A percentile compares a stretch with the other conserved stretches of the same genome.
Evolutionary conservation across 2,329 filamentous ascomycete genomes (phyloP).

Genomic region (Sarocladium kiliense): DNA sequence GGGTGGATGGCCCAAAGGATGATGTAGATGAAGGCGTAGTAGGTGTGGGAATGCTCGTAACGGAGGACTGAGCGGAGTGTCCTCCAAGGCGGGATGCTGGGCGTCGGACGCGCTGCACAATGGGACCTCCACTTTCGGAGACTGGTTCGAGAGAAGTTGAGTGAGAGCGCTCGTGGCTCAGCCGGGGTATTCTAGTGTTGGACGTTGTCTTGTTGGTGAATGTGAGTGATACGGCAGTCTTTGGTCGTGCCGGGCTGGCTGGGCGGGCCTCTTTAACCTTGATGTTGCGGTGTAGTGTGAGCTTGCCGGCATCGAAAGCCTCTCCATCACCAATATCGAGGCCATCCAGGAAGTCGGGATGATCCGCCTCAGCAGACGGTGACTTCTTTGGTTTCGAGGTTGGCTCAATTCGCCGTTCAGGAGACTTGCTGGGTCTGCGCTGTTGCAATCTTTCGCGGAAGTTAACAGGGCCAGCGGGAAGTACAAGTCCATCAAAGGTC

Average conservation of each 20-base stretch:
- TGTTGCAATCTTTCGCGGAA: constrained; percentile 74
- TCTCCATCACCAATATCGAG: constrained; percentile 84
- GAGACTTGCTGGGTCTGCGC: constrained; percentile 57
- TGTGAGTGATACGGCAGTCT: constrained; percentile 77
- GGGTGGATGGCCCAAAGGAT: constrained; percentile 52
- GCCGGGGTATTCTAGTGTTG: constrained; percentile 72
- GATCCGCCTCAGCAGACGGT: constrained; percentile 36
- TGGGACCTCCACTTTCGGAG: constrained; percentile 77
- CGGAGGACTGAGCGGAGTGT: constrained; percentile 65
- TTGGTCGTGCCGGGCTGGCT: constrained; percentile 64
- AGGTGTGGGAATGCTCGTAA: constrained; percentile 58
- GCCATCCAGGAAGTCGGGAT: constrained; percentile 79
- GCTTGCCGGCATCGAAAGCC: constrained; percentile 72
- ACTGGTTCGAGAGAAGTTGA: constrained; percentile 81
- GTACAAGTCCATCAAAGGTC: constrained; percentile 79
- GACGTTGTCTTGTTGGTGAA: constrained; percentile 75
- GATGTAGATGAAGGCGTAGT: constrained; percentile 51
- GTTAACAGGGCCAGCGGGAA: constrained; percentile 79
- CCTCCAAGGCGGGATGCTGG: constrained; percentile 64
- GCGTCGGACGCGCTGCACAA: constrained; percentile 52
- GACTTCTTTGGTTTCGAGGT: constrained; percentile 24
- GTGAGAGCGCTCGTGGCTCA: constrained; percentile 65
- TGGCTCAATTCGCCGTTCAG: constrained; percentile 38
- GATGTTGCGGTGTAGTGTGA: constrained; percentile 85
- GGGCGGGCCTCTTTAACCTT: constrained; percentile 72